These are phyloP conservation scores for Verticillium isaacii DNA, from an alignment of 2,329 filamentous ascomycete species.

Conservation along the genomic window DNA sequence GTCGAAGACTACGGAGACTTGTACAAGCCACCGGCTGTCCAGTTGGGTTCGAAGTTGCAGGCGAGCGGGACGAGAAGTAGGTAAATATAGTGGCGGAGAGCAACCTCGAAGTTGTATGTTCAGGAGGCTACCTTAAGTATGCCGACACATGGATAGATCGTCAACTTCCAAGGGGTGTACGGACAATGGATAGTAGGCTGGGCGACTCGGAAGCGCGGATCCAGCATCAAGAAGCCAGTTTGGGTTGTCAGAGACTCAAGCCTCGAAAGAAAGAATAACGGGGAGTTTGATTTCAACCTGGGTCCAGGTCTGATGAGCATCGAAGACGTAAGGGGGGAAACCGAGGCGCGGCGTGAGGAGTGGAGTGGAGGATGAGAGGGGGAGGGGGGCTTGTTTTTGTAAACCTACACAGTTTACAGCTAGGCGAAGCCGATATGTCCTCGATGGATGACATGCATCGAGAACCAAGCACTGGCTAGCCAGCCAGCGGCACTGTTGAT, in stretches of 20 bases:
- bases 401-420: not conserved
- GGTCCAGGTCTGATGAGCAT: not conserved
- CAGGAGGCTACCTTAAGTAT: not conserved
- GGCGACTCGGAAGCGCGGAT: too few relatives aligned
- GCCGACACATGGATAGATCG: not conserved
- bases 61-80: not conserved
- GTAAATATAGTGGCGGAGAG: not conserved
- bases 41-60: not conserved
- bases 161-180: not conserved
- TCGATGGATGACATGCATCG: not conserved
- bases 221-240: not conserved
- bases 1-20: not conserved
- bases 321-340: too few relatives aligned
- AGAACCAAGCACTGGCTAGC: not conserved
- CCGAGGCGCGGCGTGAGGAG: not conserved
- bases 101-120: not conserved
- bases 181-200: not conserved
- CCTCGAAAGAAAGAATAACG: not conserved
- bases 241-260: not conserved
- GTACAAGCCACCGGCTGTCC: not conserved
- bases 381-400: not conserved
- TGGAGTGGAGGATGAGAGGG: not conserved
- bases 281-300: not conserved
- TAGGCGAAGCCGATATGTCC: not conserved
- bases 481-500: not conserved